Conservation (phyloP, 2,329 filamentous ascomycete genomes). For the Teratosphaeria nubilosa region DNA sequence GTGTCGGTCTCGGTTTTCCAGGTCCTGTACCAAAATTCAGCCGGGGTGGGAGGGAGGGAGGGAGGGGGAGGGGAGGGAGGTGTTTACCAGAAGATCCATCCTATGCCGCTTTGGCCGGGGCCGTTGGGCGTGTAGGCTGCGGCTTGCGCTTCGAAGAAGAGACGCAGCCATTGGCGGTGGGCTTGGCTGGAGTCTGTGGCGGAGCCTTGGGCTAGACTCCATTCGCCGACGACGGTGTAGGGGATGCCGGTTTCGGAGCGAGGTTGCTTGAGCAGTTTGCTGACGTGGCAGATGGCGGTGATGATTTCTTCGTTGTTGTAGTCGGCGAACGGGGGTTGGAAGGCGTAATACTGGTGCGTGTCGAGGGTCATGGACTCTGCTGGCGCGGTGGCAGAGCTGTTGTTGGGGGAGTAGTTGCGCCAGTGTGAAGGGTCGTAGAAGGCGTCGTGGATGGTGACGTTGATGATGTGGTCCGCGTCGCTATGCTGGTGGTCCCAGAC, state of each 20-base stretch:
- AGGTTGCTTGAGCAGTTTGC: constrained; percentile 2
- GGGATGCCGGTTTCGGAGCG: constrained; percentile 5
- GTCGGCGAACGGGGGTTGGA: constrained; percentile 7
- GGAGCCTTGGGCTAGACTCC: constrained; percentile 12
- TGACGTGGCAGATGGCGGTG: constrained; percentile 8
- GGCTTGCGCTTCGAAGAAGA: constrained; percentile 14
- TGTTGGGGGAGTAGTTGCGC: constrained; percentile 10
- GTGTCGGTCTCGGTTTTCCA: constrained; percentile 18
- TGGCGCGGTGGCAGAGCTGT: background rate
- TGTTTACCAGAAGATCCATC: constrained; percentile 12
- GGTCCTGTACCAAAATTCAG: background rate
- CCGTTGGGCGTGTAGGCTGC: constrained; percentile 10
- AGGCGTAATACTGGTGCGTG: constrained; percentile 17
- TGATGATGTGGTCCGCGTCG: constrained; percentile 1
- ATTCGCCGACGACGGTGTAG: constrained; percentile 13
- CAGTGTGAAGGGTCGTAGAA: constrained; percentile 12
- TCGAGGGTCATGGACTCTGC: constrained; percentile 4
- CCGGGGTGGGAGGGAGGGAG: no score
- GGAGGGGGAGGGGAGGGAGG: no score
- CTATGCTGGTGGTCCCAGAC: background rate
- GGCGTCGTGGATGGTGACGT: constrained; percentile 8
- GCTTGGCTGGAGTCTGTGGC: constrained; percentile 1
- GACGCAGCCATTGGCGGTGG: constrained; percentile 14
- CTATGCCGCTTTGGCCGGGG: constrained; percentile 6
- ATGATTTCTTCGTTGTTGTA: constrained; percentile 8